Evolutionary conservation across 2,329 filamentous ascomycete genomes (phyloP).

Genomic region (Xylariaceae sp.): DNA sequence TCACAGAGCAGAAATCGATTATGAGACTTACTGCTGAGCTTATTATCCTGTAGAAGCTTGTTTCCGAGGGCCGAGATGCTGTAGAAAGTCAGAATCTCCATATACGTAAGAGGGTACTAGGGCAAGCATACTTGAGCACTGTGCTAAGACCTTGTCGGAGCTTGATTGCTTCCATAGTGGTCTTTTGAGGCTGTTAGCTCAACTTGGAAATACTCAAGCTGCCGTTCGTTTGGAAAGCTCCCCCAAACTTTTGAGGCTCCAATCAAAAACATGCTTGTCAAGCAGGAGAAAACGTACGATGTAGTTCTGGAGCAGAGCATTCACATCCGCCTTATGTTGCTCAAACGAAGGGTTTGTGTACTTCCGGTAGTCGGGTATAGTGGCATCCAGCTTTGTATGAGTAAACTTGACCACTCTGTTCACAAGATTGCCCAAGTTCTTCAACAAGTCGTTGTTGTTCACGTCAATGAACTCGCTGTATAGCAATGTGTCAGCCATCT

Average conservation of each 20-base stretch:
- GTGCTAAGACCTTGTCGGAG: slow-evolving; percentile 56
- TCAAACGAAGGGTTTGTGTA: slow-evolving; percentile 30
- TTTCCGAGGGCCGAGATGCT: slow-evolving; percentile 36
- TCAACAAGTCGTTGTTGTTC: slow-evolving; percentile 85
- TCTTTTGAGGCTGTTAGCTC: slow-evolving; percentile 9
- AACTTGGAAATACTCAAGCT: background rate
- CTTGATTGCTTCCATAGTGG: slow-evolving; percentile 65
- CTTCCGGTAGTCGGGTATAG: slow-evolving; percentile 50
- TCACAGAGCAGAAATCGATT: background rate
- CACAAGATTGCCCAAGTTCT: slow-evolving; percentile 60
- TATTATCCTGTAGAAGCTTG: slow-evolving; percentile 47
- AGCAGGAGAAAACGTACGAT: slow-evolving; percentile 28
- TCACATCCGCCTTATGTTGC: slow-evolving; percentile 53
- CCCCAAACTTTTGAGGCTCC: too few relatives aligned
- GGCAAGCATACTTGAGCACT: slow-evolving; percentile 13
- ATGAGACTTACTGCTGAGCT: slow-evolving; percentile 37
- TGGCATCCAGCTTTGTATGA: slow-evolving; percentile 57
- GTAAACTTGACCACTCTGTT: slow-evolving; percentile 53
- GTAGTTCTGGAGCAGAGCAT: slow-evolving; percentile 61
- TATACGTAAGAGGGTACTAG: background rate
- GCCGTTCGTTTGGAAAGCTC: too few relatives aligned
- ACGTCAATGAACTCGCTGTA: slow-evolving; percentile 62
- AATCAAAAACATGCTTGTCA: too few relatives aligned
- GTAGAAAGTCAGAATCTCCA: background rate
- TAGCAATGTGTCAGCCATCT: slow-evolving; percentile 2